Evolutionary conservation across 1,284 basidiomycete genomes (phyloP).

Genomic region (Rhodotorula sp.): DNA sequence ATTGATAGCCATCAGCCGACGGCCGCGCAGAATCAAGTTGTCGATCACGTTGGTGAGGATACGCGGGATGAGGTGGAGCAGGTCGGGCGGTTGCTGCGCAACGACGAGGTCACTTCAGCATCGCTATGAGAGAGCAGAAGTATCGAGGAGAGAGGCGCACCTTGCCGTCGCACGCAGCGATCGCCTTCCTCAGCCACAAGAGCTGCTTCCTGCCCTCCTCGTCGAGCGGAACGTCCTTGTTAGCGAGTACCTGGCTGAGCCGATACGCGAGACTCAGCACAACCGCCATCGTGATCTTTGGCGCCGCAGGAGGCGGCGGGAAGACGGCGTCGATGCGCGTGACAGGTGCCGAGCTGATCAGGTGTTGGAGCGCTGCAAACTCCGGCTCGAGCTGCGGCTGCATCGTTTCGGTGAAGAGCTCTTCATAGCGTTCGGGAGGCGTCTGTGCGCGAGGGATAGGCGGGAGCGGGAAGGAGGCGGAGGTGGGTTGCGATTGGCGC

Average conservation of each 20-base stretch:
- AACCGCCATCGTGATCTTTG: constrained; percentile 24
- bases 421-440: constrained; percentile 23
- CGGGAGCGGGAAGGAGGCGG: constrained; percentile 5
- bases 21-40: constrained; percentile 11
- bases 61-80: constrained; percentile 11
- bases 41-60: constrained; percentile 19
- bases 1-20: constrained; percentile 2
- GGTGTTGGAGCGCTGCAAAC: constrained; percentile 21
- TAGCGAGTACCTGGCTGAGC: constrained; percentile 18
- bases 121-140: fast-evolving
- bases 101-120: too few species aligned
- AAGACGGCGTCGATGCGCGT: constrained; percentile 30
- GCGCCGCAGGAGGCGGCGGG: constrained; percentile 7
- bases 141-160: constrained; percentile 1
- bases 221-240: background rate
- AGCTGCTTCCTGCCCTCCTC: constrained; percentile 14
- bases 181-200: constrained; percentile 21
- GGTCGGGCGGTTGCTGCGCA: constrained; percentile 23
- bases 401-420: constrained; percentile 32
- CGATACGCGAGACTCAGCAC: constrained; percentile 30
- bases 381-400: constrained; percentile 29
- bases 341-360: constrained; percentile 21
- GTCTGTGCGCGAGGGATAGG: constrained; percentile 22
- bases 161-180: constrained; percentile 29
- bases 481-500: background rate